These are phyloP conservation scores for Penicillium sp. DNA, from an alignment of 2,329 filamentous ascomycete species.

Conservation along the genomic window DNA sequence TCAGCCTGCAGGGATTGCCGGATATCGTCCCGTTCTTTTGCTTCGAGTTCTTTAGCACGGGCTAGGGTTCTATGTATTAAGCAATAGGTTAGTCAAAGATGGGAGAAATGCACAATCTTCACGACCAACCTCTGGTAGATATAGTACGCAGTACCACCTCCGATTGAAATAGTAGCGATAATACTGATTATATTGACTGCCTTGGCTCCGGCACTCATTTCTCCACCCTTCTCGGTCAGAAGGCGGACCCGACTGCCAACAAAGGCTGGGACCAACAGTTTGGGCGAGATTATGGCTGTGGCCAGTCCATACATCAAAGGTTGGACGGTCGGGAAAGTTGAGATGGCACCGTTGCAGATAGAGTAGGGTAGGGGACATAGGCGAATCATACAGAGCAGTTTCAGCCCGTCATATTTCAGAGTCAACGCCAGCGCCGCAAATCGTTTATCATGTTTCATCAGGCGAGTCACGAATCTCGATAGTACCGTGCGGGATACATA, in stretches of 20 bases:
- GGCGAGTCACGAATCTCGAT: slow-evolving; percentile 72
- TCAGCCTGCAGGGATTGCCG: slow-evolving; percentile 37
- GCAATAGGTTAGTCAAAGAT: not conserved
- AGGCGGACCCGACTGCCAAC: slow-evolving; percentile 81
- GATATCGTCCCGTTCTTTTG: slow-evolving; percentile 45
- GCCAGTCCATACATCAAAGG: slow-evolving; percentile 75
- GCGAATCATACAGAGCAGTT: slow-evolving; percentile 86
- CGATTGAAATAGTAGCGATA: slow-evolving; percentile 67
- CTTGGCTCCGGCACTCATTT: slow-evolving; percentile 78
- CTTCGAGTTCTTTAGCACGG: slow-evolving; percentile 51
- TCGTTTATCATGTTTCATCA: slow-evolving; percentile 79
- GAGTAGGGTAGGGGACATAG: slow-evolving; percentile 92
- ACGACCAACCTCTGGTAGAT: slow-evolving; percentile 70
- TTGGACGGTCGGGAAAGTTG: slow-evolving; percentile 86
- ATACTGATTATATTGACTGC: slow-evolving; percentile 84
- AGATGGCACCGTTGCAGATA: slow-evolving; percentile 89
- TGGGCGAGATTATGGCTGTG: slow-evolving; percentile 79
- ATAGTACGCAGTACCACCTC: slow-evolving; percentile 74
- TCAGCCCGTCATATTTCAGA: slow-evolving; percentile 84
- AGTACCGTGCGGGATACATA: slow-evolving; percentile 77
- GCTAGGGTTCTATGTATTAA: slow-evolving; percentile 44
- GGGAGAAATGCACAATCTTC: not conserved
- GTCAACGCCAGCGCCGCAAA: slow-evolving; percentile 89
- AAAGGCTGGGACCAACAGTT: slow-evolving; percentile 88
- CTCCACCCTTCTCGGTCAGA: slow-evolving; percentile 78